A percentile compares a stretch with the other conserved stretches of the same genome.
phyloP scores from a whole-genome alignment of 2,329 filamentous ascomycete genomes.

The Akanthomyces muscarius region DNA sequence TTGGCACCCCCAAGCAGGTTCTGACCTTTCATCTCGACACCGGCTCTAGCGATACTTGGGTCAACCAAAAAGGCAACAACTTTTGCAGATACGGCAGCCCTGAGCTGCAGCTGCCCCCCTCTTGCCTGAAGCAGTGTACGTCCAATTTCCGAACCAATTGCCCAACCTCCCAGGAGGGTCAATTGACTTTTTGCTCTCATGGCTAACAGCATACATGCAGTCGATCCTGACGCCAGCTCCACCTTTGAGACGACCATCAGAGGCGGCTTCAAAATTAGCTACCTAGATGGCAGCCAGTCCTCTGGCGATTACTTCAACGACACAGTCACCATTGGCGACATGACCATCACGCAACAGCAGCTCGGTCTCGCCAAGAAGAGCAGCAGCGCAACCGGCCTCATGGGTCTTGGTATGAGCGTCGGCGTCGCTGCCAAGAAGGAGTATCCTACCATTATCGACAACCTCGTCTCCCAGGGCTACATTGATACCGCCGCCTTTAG shows the following conservation, averaged over 20 bases:
- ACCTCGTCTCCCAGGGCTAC: constrained; percentile 57
- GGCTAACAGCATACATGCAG: constrained; percentile 20
- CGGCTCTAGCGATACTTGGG: constrained; percentile 61
- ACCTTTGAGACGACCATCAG: constrained; percentile 43
- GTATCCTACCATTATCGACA: constrained; percentile 59
- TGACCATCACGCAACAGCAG: constrained; percentile 47
- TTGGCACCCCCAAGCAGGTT: constrained; percentile 56
- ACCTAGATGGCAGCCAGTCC: constrained; percentile 55
- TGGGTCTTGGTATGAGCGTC: constrained; percentile 55
- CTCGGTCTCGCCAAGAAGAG: constrained; percentile 51
- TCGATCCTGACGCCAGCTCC: constrained; percentile 42
- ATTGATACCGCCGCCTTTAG: constrained; percentile 65
- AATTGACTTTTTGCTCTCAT: not conserved
- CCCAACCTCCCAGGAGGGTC: not conserved
- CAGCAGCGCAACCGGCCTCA: constrained; percentile 50
- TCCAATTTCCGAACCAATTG: not conserved
- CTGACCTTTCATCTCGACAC: constrained; percentile 57
- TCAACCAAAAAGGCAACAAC: constrained; percentile 53
- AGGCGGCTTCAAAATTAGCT: constrained; percentile 54
- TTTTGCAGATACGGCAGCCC: constrained; percentile 47
- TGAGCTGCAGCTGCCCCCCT: constrained; percentile 27
- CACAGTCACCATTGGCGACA: constrained; percentile 47
- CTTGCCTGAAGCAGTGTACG: constrained; percentile 41
- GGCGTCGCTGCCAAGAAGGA: constrained; percentile 42
- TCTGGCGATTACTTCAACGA: constrained; percentile 56